These are phyloP conservation scores for Paracoccidioides lutzii DNA, from an alignment of 2,329 filamentous ascomycete species.

Conservation along the genomic window DNA sequence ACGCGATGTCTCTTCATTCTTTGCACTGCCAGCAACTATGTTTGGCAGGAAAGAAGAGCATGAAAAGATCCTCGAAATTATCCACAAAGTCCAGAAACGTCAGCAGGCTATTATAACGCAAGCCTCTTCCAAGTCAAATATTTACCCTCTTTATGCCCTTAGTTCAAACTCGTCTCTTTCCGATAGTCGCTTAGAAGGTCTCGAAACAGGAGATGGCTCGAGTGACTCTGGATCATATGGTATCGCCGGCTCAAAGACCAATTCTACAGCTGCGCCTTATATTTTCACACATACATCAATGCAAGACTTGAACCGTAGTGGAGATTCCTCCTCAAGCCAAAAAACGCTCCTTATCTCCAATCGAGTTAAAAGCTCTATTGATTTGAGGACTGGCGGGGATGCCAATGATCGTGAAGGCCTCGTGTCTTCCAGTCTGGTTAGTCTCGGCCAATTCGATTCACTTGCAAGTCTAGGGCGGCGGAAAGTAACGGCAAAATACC, in stretches of 20 bases:
- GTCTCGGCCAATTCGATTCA: slow-evolving; percentile 6
- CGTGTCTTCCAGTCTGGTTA: slow-evolving; percentile 19
- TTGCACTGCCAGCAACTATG: slow-evolving; percentile 69
- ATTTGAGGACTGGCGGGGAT: slow-evolving; percentile 25
- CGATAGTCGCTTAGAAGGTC: slow-evolving; percentile 36
- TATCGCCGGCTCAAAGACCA: slow-evolving; percentile 24
- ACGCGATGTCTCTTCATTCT: slow-evolving; percentile 86
- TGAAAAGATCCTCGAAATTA: slow-evolving; percentile 55
- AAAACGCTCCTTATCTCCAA: slow-evolving; percentile 15
- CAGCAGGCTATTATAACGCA: slow-evolving; percentile 36
- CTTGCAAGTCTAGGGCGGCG: slow-evolving; percentile 19
- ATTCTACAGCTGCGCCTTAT: slow-evolving; percentile 14
- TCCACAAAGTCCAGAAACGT: slow-evolving; percentile 60
- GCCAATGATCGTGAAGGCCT: slow-evolving; percentile 28
- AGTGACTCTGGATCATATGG: slow-evolving; percentile 40
- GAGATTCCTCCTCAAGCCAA: slow-evolving; percentile 24
- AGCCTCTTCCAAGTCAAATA: slow-evolving; percentile 18
- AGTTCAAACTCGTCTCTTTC: slow-evolving; percentile 43
- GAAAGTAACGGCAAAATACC: slow-evolving; percentile 36
- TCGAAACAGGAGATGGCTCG: slow-evolving; percentile 41
- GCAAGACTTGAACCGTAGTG: slow-evolving; percentile 25
- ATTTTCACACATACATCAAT: slow-evolving; percentile 17
- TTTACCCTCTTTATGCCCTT: slow-evolving; percentile 34
- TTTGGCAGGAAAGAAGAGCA: slow-evolving; percentile 67
- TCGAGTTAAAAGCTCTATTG: slow-evolving; percentile 26